phyloP scores from a whole-genome alignment of 371 early-diverging fungal species.

The Gilbertella persicaria region DNA sequence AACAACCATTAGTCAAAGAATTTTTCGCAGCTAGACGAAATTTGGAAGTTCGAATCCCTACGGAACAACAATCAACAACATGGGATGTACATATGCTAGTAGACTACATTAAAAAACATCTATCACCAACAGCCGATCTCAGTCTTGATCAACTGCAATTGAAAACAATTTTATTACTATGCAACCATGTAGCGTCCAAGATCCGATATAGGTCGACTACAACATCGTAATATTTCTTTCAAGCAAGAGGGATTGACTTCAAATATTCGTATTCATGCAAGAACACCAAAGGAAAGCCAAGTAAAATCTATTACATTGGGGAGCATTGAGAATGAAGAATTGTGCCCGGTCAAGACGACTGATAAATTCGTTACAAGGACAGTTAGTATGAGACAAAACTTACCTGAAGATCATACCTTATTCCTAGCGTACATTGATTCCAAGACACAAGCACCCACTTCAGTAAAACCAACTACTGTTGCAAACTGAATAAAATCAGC shows the following conservation, averaged over 20 bases:
- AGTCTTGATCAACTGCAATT: conserved; percentile 14
- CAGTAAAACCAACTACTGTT: conserved; percentile 1
- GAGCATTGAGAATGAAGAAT: background rate
- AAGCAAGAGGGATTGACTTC: background rate
- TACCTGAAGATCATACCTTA: background rate
- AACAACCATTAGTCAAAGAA: background rate
- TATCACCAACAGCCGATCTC: background rate
- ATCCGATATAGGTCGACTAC: conserved; percentile 14
- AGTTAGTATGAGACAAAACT: background rate
- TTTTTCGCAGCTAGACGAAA: conserved; percentile 8
- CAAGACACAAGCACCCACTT: background rate
- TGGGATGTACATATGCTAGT: conserved; percentile 10
- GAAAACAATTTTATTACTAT: conserved; percentile 7
- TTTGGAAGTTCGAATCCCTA: background rate
- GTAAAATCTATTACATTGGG: conserved; percentile 4
- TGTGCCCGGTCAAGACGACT: background rate
- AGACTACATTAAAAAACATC: background rate
- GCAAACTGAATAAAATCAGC: conserved; percentile 3
- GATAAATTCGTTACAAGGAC: background rate
- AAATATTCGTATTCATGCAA: background rate
- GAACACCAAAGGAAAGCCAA: conserved; percentile 2
- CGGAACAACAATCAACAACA: background rate
- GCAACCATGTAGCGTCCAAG: conserved; percentile 23
- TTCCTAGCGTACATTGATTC: conserved; percentile 1
- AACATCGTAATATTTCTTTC: background rate